Evolutionary conservation across 140 eudicot genomes (phyloP), one percentile per base, ranked within the genome.

Genomic region (Eryngium alpinum): DNA sequence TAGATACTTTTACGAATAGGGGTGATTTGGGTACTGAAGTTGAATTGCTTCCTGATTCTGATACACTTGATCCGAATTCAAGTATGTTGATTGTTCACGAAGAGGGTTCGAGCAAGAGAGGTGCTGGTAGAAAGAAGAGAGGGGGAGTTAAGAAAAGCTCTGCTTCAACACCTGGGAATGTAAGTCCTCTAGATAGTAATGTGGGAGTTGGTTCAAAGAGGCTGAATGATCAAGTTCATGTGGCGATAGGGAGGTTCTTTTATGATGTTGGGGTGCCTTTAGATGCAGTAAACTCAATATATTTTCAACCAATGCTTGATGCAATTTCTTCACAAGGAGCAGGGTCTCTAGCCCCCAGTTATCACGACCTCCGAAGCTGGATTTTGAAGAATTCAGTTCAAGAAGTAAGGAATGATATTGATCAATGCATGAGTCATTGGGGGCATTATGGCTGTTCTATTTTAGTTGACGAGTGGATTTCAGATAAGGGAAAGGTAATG

Each of bases 271-370:
- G 99, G 53, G 88, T 92, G 34, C 88, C 97, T 77, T 76, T 88
- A 51, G 95, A 91, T 87, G 97, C 96, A 62, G 99, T 87, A 32
- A 92, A 92, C 76, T 95, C 99, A 25, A 83, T 87, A 21, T 88
- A 92, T 87, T 95, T 95, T 75, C 97, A 90, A 75, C 96, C 97
- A 21, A 95, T 95, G 99, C 74, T 95, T 77, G 97, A 91, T 80
- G 94, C 91, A 5, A 90, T 95, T 83, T 87, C 96, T 80, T 88
- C 91, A 0, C 97, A 91, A 81, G 97, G 91, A 16, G 31, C 82
- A 33, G 91, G 90, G 29, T 89, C 83, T 72, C 83, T 75, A 52
- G 95, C 88, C 21, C 99, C 97, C 22, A 79, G 92, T 33, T 89
- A 86, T 81, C 97, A 91, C 44, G 97, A 95, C 79, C 91, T 95